phyloP scores from a whole-genome alignment of 257 asterid species.

The Rehmannia glutinosa region DNA sequence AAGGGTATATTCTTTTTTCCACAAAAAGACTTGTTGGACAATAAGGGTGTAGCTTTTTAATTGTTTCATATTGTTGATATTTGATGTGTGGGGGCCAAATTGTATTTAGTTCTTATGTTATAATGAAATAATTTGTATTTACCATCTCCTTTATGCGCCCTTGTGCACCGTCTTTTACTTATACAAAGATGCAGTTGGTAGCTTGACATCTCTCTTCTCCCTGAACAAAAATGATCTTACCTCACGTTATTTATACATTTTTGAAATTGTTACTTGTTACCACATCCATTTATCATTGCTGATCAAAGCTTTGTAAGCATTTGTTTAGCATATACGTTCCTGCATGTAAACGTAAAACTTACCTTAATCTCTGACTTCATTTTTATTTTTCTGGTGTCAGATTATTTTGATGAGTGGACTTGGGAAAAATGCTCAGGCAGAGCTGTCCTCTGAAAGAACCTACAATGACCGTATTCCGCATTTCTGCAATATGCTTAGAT shows the following conservation, averaged over 20 bases:
- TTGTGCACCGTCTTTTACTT: neutral
- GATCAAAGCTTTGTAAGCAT: neutral
- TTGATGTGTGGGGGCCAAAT: too few relatives aligned
- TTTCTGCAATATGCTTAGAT: constrained; percentile 78
- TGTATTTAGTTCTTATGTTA: too few relatives aligned
- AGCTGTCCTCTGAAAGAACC: constrained; percentile 74
- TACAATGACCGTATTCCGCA: constrained; percentile 88
- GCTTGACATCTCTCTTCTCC: neutral
- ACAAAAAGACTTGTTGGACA: too few relatives aligned
- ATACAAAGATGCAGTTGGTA: neutral
- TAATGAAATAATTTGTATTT: too few relatives aligned
- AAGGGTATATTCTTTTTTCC: too few relatives aligned
- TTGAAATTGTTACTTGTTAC: neutral
- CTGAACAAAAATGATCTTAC: neutral
- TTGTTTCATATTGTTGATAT: too few relatives aligned
- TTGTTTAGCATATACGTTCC: neutral
- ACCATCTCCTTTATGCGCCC: neutral
- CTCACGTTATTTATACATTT: neutral
- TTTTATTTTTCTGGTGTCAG: constrained; percentile 30
- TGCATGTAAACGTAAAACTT: neutral
- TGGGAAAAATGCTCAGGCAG: constrained; percentile 83
- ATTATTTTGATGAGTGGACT: constrained; percentile 95
- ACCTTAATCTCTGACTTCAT: neutral
- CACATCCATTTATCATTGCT: neutral
- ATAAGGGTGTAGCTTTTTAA: too few relatives aligned